Conservation (phyloP, 139 green algal species). For the Tetradesmus lagerheimii region DNA sequence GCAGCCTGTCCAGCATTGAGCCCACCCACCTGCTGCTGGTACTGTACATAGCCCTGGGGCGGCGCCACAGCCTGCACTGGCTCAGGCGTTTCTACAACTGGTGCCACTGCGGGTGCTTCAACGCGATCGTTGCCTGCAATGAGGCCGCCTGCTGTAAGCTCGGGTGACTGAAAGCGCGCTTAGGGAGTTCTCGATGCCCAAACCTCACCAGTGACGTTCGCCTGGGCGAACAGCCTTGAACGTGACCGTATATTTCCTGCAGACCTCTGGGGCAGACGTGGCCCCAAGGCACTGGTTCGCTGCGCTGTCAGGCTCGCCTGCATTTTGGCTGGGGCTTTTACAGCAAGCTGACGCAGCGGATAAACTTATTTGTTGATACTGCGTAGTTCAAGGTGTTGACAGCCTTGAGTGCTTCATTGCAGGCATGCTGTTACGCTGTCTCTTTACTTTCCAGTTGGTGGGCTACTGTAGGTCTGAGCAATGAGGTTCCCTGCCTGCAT, state of each 20-base stretch:
- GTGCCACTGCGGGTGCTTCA: neutral
- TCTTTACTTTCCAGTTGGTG: neutral
- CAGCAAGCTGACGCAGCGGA: neutral
- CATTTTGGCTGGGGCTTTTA: neutral
- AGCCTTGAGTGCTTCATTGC: neutral
- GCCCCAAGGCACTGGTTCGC: neutral
- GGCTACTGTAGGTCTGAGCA: neutral
- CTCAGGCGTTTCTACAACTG: neutral
- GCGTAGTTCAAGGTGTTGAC: neutral
- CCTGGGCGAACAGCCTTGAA: neutral
- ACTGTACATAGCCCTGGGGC: conserved; percentile 31
- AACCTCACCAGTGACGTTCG: neutral
- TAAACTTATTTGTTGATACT: neutral
- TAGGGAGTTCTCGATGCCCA: conserved; percentile 4
- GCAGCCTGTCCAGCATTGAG: neutral
- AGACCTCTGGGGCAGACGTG: neutral
- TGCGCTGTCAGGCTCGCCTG: neutral
- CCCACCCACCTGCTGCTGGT: conserved; percentile 34
- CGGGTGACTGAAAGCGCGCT: conserved; percentile 15
- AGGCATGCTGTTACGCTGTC: neutral
- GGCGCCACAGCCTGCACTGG: conserved; percentile 15
- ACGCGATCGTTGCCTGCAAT: conserved; percentile 32
- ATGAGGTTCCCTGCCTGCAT: neutral
- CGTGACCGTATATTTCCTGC: neutral
- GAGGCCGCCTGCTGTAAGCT: neutral